These are phyloP conservation scores for Picocystis sp. DNA, from an alignment of 163 green algal genomes.

Conservation along the genomic window DNA sequence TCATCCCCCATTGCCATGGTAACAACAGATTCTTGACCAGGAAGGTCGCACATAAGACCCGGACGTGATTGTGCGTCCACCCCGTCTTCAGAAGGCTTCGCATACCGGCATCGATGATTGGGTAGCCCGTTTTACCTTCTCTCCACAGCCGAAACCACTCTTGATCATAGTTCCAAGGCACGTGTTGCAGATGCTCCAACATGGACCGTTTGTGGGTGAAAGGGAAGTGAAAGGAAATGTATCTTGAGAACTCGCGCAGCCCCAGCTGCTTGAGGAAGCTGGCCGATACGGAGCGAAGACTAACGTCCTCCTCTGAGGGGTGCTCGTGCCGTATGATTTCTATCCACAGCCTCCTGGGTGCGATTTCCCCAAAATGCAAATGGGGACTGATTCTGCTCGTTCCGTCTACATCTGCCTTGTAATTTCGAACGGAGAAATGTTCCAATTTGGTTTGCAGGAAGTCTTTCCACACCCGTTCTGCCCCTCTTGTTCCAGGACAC, in stretches of 20 bases:
- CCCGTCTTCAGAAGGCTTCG: conserved; percentile 65
- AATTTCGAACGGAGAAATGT: conserved; percentile 37
- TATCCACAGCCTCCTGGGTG: conserved; percentile 48
- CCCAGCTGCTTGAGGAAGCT: conserved; percentile 69
- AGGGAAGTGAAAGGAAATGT: conserved; percentile 87
- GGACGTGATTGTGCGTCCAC: conserved; percentile 50
- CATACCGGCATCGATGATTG: conserved; percentile 75
- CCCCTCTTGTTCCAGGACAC: conserved; percentile 36
- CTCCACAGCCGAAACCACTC: conserved; percentile 60
- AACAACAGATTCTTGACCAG: conserved; percentile 83
- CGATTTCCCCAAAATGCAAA: conserved; percentile 75
- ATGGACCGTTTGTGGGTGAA: conserved; percentile 82
- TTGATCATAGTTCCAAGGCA: conserved; percentile 71
- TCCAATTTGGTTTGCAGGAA: conserved; percentile 45
- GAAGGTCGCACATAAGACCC: conserved; percentile 44
- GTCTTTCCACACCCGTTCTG: conserved; percentile 27
- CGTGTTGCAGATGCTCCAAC: conserved; percentile 63
- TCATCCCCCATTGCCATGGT: conserved; percentile 93
- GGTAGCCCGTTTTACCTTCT: conserved; percentile 71
- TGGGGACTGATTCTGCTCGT: conserved; percentile 73
- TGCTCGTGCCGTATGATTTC: conserved; percentile 24
- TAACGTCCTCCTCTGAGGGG: conserved; percentile 28
- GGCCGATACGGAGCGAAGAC: neutral
- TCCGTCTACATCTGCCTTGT: conserved; percentile 51
- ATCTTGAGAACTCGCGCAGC: conserved; percentile 73